These are phyloP conservation scores for Echria macrotheca DNA, from an alignment of 495 filamentous ascomycete genomes.

Conservation along the genomic window DNA sequence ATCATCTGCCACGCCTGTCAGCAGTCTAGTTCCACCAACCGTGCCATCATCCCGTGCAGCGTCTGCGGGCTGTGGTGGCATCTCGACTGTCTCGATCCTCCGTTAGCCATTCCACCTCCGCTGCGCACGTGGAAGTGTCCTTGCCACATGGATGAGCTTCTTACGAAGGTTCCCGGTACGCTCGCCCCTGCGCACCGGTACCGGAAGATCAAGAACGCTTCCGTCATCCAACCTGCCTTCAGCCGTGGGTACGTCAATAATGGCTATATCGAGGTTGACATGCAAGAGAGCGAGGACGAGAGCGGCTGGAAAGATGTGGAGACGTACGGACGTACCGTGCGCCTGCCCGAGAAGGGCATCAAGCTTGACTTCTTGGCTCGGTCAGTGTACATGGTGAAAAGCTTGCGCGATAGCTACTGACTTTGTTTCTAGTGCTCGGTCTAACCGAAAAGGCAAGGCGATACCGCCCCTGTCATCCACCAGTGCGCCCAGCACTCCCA, in stretches of 20 bases:
- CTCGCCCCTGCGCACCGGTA: conserved; percentile 45
- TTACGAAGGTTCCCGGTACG: conserved; percentile 32
- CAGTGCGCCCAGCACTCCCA: conserved; percentile 1
- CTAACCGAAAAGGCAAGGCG: conserved; percentile 28
- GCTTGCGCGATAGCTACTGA: conserved; percentile 11
- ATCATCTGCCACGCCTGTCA: conserved; percentile 70
- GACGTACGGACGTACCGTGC: conserved; percentile 57
- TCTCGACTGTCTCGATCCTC: conserved; percentile 84
- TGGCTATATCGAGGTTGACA: conserved; percentile 71
- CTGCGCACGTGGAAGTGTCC: conserved; percentile 82
- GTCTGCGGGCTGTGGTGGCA: conserved; percentile 80
- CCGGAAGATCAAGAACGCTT: conserved; percentile 48
- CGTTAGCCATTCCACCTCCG: conserved; percentile 68
- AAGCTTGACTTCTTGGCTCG: conserved; percentile 67
- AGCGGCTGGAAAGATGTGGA: conserved; percentile 36
- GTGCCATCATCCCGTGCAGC: conserved; percentile 73
- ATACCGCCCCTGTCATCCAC: conserved; percentile 17
- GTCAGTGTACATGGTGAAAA: conserved; percentile 29
- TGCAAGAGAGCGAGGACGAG: conserved; percentile 49
- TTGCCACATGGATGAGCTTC: conserved; percentile 64
- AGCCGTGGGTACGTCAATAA: conserved; percentile 64
- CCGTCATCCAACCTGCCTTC: conserved; percentile 40
- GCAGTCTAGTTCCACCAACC: conserved; percentile 47
- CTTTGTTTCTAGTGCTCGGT: conserved; percentile 23
- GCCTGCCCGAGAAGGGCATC: conserved; percentile 66